These are phyloP conservation scores for Pseudoturritis turrita DNA, from an alignment of 345 rosid genomes.

Conservation along the genomic window DNA sequence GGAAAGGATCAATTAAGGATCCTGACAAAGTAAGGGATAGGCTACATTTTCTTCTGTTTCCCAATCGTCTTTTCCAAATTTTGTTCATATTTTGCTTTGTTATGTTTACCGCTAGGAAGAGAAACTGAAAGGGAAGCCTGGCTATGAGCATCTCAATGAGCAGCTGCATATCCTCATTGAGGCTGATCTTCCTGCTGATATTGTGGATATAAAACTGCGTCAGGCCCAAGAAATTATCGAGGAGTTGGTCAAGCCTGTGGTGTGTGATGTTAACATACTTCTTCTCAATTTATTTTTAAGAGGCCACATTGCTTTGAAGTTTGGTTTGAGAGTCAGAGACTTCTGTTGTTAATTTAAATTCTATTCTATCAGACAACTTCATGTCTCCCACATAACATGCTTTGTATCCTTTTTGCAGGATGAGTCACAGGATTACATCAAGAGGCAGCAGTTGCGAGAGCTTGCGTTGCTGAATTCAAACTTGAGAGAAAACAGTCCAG, in stretches of 20 bases:
- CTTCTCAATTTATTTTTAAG: not conserved
- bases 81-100: not conserved
- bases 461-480: constrained; percentile 86
- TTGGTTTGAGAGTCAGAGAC: not conserved
- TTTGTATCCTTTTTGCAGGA: constrained; percentile 47
- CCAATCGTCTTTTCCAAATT: not conserved
- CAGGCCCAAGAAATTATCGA: constrained; percentile 80
- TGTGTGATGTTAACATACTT: constrained; percentile 27
- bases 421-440: constrained; percentile 88
- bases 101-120: constrained; percentile 53
- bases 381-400: not conserved
- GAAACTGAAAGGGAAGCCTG: constrained; percentile 65
- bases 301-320: constrained; percentile 5
- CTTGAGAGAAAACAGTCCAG: constrained; percentile 94
- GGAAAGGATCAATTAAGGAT: constrained; percentile 97
- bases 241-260: constrained; percentile 96
- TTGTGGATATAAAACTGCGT: constrained; percentile 55
- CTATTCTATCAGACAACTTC: not conserved
- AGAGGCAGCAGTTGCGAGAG: constrained; percentile 95
- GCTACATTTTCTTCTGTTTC: not conserved
- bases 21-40: constrained; percentile 76
- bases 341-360: not conserved
- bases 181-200: constrained; percentile 63
- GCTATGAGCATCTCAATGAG: constrained; percentile 71
- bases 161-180: constrained; percentile 72